These are phyloP conservation scores for Lepidopterella palustris DNA, from an alignment of 495 filamentous ascomycete genomes.

Conservation along the genomic window DNA sequence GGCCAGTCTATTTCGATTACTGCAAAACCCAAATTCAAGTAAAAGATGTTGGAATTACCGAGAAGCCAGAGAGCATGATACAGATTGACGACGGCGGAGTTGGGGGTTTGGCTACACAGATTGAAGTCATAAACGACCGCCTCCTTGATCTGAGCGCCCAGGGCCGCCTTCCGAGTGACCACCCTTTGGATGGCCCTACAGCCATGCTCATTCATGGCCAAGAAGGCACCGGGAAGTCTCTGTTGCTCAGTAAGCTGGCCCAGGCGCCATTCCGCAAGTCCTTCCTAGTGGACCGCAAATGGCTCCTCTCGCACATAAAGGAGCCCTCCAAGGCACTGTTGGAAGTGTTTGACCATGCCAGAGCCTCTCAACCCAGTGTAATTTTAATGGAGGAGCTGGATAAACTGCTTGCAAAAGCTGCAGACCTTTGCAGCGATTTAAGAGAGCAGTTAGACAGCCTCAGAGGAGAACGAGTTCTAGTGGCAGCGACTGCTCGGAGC, in stretches of 20 bases:
- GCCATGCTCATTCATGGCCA: slow-evolving; percentile 70
- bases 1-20: slow-evolving; percentile 20
- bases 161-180: slow-evolving; percentile 44
- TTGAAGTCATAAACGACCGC: slow-evolving; percentile 59
- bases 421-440: slow-evolving; percentile 33
- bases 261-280: slow-evolving; percentile 63
- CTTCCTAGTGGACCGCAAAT: slow-evolving; percentile 53
- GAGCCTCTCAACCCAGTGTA: slow-evolving; percentile 65
- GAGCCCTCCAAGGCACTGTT: slow-evolving; percentile 41
- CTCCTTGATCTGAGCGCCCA: slow-evolving; percentile 51
- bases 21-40: slow-evolving; percentile 20
- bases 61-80: slow-evolving; percentile 9
- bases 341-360: slow-evolving; percentile 65
- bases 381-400: slow-evolving; percentile 81
- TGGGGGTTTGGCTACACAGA: slow-evolving; percentile 57
- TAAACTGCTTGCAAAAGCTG: slow-evolving; percentile 58
- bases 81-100: slow-evolving; percentile 44
- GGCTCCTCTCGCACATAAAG: slow-evolving; percentile 40
- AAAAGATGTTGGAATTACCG: not conserved
- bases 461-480: slow-evolving; percentile 47
- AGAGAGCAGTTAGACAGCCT: slow-evolving; percentile 41
- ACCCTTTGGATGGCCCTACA: slow-evolving; percentile 15
- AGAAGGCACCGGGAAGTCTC: slow-evolving; percentile 75
- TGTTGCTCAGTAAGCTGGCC: slow-evolving; percentile 60
- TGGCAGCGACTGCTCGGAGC: slow-evolving; percentile 68